phyloP scores from a whole-genome alignment of 164 flowering plant species.

The Nelumbo lutea region DNA sequence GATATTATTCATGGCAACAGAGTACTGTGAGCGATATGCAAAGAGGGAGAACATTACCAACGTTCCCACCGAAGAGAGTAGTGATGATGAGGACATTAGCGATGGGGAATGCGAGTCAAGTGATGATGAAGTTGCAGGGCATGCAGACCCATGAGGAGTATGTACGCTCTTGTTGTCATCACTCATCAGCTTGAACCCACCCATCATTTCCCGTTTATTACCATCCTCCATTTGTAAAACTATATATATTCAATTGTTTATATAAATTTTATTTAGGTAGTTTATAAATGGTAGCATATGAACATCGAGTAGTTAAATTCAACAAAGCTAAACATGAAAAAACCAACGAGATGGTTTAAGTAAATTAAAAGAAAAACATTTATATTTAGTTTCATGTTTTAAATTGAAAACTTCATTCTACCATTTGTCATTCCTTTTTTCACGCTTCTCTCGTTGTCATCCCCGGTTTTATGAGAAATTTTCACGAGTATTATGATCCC shows the following conservation, averaged over 20 bases:
- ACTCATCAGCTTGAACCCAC: neutral
- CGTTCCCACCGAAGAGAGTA: slow-evolving; percentile 26
- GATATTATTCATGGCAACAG: slow-evolving; percentile 22
- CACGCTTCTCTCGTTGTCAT: too few relatives aligned
- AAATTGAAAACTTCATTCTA: too few relatives aligned
- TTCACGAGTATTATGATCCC: too few relatives aligned
- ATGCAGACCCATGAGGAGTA: slow-evolving; percentile 32
- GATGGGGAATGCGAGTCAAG: slow-evolving; percentile 25
- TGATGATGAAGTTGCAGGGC: slow-evolving; percentile 40
- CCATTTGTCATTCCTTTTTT: too few relatives aligned
- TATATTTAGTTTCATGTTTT: too few relatives aligned
- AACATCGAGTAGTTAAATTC: too few relatives aligned
- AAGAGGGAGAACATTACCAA: slow-evolving; percentile 33
- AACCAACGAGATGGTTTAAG: neutral
- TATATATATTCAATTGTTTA: slow-evolving; percentile 6
- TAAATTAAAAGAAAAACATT: neutral
- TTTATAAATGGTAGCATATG: too few relatives aligned
- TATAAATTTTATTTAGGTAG: slow-evolving; percentile 13
- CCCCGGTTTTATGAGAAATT: too few relatives aligned
- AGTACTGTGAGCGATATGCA: slow-evolving; percentile 54
- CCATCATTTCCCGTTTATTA: slow-evolving; percentile 2
- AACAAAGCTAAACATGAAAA: neutral
- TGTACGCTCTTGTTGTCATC: neutral
- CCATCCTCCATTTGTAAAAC: slow-evolving; percentile 8
- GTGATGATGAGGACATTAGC: slow-evolving; percentile 44